phyloP scores from a whole-genome alignment of 1,284 basidiomycete species.

The Cystobasidiaceae sp. region DNA sequence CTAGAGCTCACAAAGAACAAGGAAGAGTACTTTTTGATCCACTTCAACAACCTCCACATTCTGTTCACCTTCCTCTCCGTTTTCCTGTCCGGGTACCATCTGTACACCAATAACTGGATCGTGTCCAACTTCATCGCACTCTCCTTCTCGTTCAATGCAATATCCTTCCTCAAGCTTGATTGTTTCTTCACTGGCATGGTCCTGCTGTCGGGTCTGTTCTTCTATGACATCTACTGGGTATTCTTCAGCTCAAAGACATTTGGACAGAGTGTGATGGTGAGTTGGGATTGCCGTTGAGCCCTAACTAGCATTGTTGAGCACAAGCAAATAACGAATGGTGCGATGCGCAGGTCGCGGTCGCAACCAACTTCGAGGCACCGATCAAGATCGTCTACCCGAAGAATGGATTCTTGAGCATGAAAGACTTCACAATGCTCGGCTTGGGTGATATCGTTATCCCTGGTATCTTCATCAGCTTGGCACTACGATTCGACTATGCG shows the following conservation, averaged over 20 bases:
- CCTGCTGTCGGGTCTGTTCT: slow-evolving; percentile 70
- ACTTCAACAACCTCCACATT: slow-evolving; percentile 53
- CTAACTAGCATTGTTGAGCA: not conserved
- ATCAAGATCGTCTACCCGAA: slow-evolving; percentile 87
- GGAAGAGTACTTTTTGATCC: slow-evolving; percentile 46
- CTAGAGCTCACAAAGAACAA: slow-evolving; percentile 32
- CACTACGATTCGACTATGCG: slow-evolving; percentile 74
- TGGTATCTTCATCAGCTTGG: slow-evolving; percentile 73
- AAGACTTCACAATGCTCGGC: slow-evolving; percentile 83
- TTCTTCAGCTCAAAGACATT: slow-evolving; percentile 52
- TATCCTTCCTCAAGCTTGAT: slow-evolving; percentile 79
- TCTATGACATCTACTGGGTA: slow-evolving; percentile 78
- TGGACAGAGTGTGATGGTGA: slow-evolving; percentile 38
- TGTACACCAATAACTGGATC: slow-evolving; percentile 59
- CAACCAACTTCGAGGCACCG: slow-evolving; percentile 85
- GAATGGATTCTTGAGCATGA: slow-evolving; percentile 48
- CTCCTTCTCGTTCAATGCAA: slow-evolving; percentile 75
- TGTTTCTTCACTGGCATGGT: slow-evolving; percentile 82
- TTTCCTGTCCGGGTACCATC: slow-evolving; percentile 57
- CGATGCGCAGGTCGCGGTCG: slow-evolving; percentile 72
- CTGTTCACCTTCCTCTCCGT: slow-evolving; percentile 61
- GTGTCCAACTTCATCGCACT: slow-evolving; percentile 76
- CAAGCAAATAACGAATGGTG: too few relatives aligned
- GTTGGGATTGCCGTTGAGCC: not conserved
- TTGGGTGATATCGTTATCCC: slow-evolving; percentile 82